These are phyloP conservation scores for Pythium insidiosum DNA, from an alignment of 352 stramenopile species.

Conservation along the genomic window DNA sequence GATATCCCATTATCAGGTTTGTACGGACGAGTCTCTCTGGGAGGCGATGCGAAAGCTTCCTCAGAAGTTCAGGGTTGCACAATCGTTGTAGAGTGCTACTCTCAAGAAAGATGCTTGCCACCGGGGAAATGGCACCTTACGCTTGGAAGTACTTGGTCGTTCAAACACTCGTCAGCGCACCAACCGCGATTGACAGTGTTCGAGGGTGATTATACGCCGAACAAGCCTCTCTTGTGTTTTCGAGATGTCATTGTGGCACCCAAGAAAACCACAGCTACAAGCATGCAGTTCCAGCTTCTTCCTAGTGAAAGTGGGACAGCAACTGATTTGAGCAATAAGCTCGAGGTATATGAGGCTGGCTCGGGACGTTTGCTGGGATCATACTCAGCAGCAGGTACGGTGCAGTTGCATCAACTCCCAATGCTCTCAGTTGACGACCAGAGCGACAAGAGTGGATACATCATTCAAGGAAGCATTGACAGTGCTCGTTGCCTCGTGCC, in stretches of 20 bases:
- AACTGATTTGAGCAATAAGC: slow-evolving; percentile 19
- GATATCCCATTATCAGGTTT: slow-evolving; percentile 23
- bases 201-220: slow-evolving; percentile 43
- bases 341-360: slow-evolving; percentile 45
- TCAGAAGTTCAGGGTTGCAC: slow-evolving; percentile 23
- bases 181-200: slow-evolving; percentile 37
- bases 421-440: slow-evolving; percentile 11
- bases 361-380: slow-evolving; percentile 20
- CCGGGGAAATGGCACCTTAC: slow-evolving; percentile 53
- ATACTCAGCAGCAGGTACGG: slow-evolving; percentile 17
- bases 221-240: slow-evolving; percentile 56
- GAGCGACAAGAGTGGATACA: slow-evolving; percentile 26
- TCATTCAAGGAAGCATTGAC: slow-evolving; percentile 64
- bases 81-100: slow-evolving; percentile 45
- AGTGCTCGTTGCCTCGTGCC: slow-evolving; percentile 35
- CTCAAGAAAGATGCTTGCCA: slow-evolving; percentile 19
- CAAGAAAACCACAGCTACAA: slow-evolving; percentile 35
- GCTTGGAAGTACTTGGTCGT: slow-evolving; percentile 38
- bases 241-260: slow-evolving; percentile 47
- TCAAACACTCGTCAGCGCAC: slow-evolving; percentile 25
- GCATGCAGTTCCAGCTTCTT: slow-evolving; percentile 40
- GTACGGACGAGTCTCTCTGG: slow-evolving; percentile 17
- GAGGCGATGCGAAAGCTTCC: too few relatives aligned
- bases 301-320: slow-evolving; percentile 3
- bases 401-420: slow-evolving; percentile 50